Base-by-base conservation (phyloP, 176 grass and related monocot genomes). In the Miscanthus lutarioriparius region DNA sequence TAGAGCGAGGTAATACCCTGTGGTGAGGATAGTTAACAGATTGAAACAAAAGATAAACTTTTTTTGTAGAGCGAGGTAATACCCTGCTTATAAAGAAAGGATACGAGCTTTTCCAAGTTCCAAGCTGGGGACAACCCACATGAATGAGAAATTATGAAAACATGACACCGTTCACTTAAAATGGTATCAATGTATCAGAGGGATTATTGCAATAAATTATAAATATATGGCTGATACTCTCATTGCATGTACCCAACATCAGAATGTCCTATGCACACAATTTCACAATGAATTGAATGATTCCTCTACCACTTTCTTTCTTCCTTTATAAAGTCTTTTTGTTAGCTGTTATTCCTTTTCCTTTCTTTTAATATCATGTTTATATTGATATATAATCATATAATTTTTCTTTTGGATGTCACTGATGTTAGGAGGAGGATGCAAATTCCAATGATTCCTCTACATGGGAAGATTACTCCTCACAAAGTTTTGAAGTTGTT, bases 381-480 rank as follows among this genome's bases (percentile, higher is more conserved):
- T n/a, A n/a, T n/a, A n/a, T n/a, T n/a, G n/a, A n/a, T n/a, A n/a
- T n/a, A n/a, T n/a, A n/a, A n/a, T n/a, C n/a, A n/a, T n/a, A 40
- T 72, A 65, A 15, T 64, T 69, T 53, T 84, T 83, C 27, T 6
- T 82, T 86, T 80, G 51, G 14, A 33, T 80, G 6, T 23, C n/a
- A 8, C 67, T 79, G n/a, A 85, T 89, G 37, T 41, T 83, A 97
- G 92, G 88, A 92, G 28, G 86, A 92, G 16, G 90, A 94, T 84
- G 80, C 75, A 48, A 74, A 83, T 70, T 86, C 67, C 25, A 80
- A 80, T 87, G 84, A 76, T 87, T 83, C 78, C 13, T 87, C 73
- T 33, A 90, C 91, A 80, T 92, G 81, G 68, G 89, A 98, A 88
- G 91, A 95, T n/a, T n/a, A n/a, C n/a, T n/a, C n/a, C n/a, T n/a